phyloP scores from a whole-genome alignment of 768 basidiomycete species.

The Clitopilus passeckerianus region DNA sequence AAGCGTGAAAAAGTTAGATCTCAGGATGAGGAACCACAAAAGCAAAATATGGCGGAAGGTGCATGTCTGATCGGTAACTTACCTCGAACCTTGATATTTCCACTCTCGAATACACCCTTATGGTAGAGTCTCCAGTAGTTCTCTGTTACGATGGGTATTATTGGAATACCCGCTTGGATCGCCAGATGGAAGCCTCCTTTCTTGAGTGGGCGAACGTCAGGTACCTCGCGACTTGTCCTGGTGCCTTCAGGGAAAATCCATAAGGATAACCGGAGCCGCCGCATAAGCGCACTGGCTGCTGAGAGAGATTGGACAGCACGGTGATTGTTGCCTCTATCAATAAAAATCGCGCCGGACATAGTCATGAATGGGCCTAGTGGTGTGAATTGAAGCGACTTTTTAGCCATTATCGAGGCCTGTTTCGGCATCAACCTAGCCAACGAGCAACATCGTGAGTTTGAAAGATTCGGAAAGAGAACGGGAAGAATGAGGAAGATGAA shows the following conservation, averaged over 20 bases:
- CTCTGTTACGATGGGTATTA: constrained; percentile 88
- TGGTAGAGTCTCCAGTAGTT: constrained; percentile 91
- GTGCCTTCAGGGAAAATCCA: constrained; percentile 99
- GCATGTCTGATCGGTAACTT: constrained; percentile 16
- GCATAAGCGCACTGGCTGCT: constrained; percentile 78
- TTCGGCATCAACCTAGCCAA: constrained; percentile 70
- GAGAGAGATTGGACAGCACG: constrained; percentile 72
- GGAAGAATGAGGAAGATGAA: constrained; percentile 9
- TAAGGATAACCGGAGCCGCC: constrained; percentile 60
- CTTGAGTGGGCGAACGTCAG: constrained; percentile 84
- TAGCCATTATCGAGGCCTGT: constrained; percentile 85
- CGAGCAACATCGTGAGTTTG: constrained; percentile 3
- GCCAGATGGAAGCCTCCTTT: constrained; percentile 98
- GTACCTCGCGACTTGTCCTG: constrained; percentile 60
- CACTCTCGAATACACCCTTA: constrained; percentile 69
- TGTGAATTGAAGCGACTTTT: constrained; percentile 80
- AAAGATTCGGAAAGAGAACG: constrained; percentile 3
- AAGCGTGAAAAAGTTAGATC: not conserved
- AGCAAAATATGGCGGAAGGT: not conserved
- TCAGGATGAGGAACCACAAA: not conserved
- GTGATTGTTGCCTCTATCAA: constrained; percentile 79
- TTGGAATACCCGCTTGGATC: constrained; percentile 83
- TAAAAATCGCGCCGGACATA: constrained; percentile 85
- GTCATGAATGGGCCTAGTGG: constrained; percentile 93
- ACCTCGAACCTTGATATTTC: constrained; percentile 82